Base-by-base conservation (phyloP, 2,329 filamentous ascomycete species). In the Epicoccum nigrum region DNA sequence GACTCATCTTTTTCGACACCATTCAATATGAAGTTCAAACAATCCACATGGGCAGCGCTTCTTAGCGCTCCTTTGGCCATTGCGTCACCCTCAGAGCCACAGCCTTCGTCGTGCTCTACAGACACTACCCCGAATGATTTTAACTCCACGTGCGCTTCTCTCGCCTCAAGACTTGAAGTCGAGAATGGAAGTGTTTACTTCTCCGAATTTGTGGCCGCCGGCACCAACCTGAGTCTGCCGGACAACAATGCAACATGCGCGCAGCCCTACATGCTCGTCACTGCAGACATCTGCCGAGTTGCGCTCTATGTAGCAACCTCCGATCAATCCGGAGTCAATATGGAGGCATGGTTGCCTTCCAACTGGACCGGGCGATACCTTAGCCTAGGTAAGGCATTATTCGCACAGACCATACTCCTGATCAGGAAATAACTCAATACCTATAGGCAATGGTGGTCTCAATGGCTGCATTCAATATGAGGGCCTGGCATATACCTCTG, bases 311-410 rank as follows among this genome's bases (percentile, higher is more conserved):
- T 77, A 3, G 60, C 71, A 7, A 77, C 76, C 1, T 73, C 71
- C 5, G 61, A 67, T 19, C 64, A 69, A 32, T 76, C 71, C 13
- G 74, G 73, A 8, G 74, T 78, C 51, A 72, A 64, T 7, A 71
- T 78, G 63, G 77, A 79, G 59, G 72, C 75, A 11, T 79, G 76
- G 76, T 58, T 79, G 17, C 77, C 77, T 12, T 64, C 61, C 4
- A 71, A 71, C 39, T 76, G 73, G 71, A 74, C 68, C 9, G 74
- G 74, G 0, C 64, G 74, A 4, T 74, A 75, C 48, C 28, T 66
- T 8, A 60, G 60, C 23, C 49, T 38, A 15, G 58, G 50, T 53
- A 41, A 17, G 30, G 6, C 23, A 25, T 7, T 25, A 7, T 25
- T 9, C 23, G 23, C 23, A 25, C 23, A 25, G 23, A 25, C 23